Base-by-base conservation (phyloP, 495 filamentous ascomycete genomes). In the Acidiella bohemica region DNA sequence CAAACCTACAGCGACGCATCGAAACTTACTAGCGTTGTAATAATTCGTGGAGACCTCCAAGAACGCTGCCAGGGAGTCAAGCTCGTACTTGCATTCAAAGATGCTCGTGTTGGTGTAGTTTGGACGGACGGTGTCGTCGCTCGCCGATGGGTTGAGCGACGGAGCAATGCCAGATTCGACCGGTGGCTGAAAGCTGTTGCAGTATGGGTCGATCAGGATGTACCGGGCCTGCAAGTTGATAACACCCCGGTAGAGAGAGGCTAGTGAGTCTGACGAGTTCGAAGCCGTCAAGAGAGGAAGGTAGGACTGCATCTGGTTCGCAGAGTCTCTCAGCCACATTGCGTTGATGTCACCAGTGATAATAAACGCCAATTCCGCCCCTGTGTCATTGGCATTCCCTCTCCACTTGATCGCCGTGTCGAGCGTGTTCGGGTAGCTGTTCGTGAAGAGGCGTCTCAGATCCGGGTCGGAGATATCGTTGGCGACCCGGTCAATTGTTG, bases 301-400 rank as follows among this genome's bases (percentile, higher is more conserved):
- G 54, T 81, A 82, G 22, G 67, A 70, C 41, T 76, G 69, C 50
- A 82, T 58, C 52, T 81, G 76, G 53, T 80, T 80, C 22, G 76
- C 68, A 19, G 68, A 74, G 51, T 80, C 78, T 20, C 77, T 66
- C 32, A 82, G 61, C 77, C 78, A 81, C 75, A 80, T 79, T 35
- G 76, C 74, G 44, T 78, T 69, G 56, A 76, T 76, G 16, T 43
- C 24, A 19, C 74, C 73, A 10, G 74, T 78, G 47, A 78, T 74
- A 20, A 78, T 58, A 45, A 76, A 78, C 8, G 73, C 70, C 30
- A 79, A 58, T 54, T 80, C 75, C 46, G 77, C 71, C 34, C 73
- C 71, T 5, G 72, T 68, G 40, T 66, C 56, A 49, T 64, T 58
- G 16, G 73, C 69, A 39, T 65, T 67, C 16, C 75, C 77, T 46